Evolutionary conservation across 73 alveolate species (phyloP).

Genomic region (Urostyla sp.): DNA sequence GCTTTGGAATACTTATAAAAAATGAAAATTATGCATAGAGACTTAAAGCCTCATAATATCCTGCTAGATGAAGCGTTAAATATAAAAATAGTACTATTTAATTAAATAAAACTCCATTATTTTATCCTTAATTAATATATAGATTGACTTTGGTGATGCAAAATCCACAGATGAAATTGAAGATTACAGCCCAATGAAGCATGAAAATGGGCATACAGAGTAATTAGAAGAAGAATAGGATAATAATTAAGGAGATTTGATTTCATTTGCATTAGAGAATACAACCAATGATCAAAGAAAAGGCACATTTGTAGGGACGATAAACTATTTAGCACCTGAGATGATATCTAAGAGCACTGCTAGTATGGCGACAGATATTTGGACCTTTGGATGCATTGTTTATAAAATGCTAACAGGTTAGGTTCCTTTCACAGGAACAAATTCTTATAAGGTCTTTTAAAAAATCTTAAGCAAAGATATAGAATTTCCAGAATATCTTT

Average conservation of each 20-base stretch:
- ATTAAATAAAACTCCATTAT: neutral
- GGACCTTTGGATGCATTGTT: conserved; percentile 56
- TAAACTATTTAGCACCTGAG: conserved; percentile 61
- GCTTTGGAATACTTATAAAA: conserved; percentile 81
- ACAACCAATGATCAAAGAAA: conserved; percentile 44
- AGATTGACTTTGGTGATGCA: conserved; percentile 77
- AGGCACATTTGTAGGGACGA: conserved; percentile 57
- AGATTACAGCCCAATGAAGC: neutral
- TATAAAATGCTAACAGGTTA: conserved; percentile 58
- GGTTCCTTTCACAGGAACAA: conserved; percentile 55
- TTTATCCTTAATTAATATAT: neutral
- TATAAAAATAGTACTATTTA: conserved; percentile 78
- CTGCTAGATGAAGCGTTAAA: conserved; percentile 83
- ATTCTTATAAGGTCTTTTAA: neutral
- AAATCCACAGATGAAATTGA: conserved; percentile 23
- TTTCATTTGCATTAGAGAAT: too few relatives aligned
- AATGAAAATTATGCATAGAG: conserved; percentile 86
- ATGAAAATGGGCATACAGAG: neutral
- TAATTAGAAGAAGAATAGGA: too few relatives aligned
- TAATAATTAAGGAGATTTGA: neutral
- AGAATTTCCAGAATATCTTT: conserved; percentile 66
- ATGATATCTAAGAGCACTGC: neutral
- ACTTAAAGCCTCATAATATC: conserved; percentile 92
- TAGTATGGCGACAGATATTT: conserved; percentile 34
- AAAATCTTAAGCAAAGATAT: conserved; percentile 41